These are phyloP conservation scores for Corylus heterophylla DNA, from an alignment of 306 rosid genomes.

Conservation along the genomic window DNA sequence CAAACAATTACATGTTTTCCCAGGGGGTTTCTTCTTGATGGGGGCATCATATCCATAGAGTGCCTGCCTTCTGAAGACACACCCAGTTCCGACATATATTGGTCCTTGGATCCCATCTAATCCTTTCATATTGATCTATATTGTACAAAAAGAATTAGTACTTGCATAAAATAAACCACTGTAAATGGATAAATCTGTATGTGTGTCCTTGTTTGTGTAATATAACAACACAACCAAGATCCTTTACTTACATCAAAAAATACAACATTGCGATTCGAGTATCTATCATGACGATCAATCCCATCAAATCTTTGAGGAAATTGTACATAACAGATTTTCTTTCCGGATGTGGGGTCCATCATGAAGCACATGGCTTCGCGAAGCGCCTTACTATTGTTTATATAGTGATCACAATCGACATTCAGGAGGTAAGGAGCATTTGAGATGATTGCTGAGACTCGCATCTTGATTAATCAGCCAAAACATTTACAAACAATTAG, in stretches of 20 bases:
- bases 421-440: constrained; percentile 87
- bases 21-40: constrained; percentile 66
- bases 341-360: constrained; percentile 94
- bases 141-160: constrained; percentile 25
- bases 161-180: background rate
- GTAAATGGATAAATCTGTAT: background rate
- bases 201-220: background rate
- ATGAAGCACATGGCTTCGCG: constrained; percentile 96
- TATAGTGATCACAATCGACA: constrained; percentile 96
- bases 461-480: constrained; percentile 48
- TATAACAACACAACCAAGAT: constrained; percentile 9
- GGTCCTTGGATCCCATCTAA: constrained; percentile 97
- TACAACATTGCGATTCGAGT: constrained; percentile 91
- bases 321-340: constrained; percentile 81
- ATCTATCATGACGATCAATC: constrained; percentile 86
- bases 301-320: constrained; percentile 98
- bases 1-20: constrained; percentile 81
- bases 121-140: constrained; percentile 93
- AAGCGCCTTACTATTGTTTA: constrained; percentile 92
- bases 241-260: constrained; percentile 76
- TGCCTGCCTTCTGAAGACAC: constrained; percentile 94
- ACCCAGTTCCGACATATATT: constrained; percentile 91
- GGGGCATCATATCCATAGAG: constrained; percentile 95
- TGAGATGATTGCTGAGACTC: constrained; percentile 87
- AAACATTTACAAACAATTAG: background rate